Evolutionary conservation across 2,329 filamentous ascomycete genomes (phyloP), one percentile per base, ranked within the genome.

Genomic region (Fusarium stilboides): DNA sequence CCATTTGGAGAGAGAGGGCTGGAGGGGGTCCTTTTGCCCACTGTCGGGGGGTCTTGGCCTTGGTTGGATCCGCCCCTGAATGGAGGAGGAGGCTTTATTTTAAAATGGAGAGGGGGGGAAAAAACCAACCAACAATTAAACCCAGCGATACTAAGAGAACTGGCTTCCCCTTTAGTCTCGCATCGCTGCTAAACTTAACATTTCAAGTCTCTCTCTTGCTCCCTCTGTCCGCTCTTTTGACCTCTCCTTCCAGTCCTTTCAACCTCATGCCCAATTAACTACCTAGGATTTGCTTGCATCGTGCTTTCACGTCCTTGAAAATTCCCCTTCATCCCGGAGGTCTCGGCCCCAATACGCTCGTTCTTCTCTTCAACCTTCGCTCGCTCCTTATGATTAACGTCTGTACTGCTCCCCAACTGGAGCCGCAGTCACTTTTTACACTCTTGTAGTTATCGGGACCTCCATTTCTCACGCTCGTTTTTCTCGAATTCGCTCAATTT

Each of bases 371-470:
- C 58, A 42, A 62, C 17, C 42, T 56, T 75, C 68, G 62, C 68
- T 64, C 75, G 65, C 68, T 76, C 66, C 70, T 71, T 77, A 77
- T 77, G 76, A 70, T 75, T 73, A 42, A 68, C 61, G 67, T 63
- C 71, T 67, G 55, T 58, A 47, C 55, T 69, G 72, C 75, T 77
- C 75, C 74, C 71, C 68, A 46, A 70, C 61, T 71, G 67, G 73
- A 75, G 73, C 73, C 60, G 60, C 59, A 74, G 65, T 67, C 54
- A 43, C 45, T 59, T 58, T 70, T 60, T 61, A 61, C 60, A 46
- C 57, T 62, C 26, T 63, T 64, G 50, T 65, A 70, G 62, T 54
- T 63, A 49, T 51, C 55, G 50, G 51, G 62, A 55, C 66, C 51
- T 52, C 36, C 24, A 49, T 54, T 54, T 54, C 39, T 40, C 59